These are phyloP conservation scores for Agrocybe praecox DNA, from an alignment of 768 basidiomycete species.

Conservation along the genomic window DNA sequence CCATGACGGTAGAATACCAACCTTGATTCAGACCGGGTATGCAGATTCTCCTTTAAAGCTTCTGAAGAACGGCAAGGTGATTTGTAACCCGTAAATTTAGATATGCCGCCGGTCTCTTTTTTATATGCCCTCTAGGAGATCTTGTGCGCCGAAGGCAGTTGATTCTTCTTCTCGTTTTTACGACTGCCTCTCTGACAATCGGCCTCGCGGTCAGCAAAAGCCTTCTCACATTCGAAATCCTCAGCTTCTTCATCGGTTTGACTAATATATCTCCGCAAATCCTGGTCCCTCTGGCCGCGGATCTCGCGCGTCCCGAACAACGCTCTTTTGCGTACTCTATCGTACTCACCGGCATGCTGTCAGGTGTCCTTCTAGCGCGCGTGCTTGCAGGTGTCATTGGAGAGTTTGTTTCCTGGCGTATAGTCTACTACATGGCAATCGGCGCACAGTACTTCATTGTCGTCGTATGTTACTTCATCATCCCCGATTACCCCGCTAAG, in stretches of 20 bases:
- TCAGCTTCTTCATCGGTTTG: slow-evolving; percentile 74
- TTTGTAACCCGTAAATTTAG: slow-evolving; percentile 29
- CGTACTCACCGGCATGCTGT: slow-evolving; percentile 63
- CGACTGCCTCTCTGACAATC: slow-evolving; percentile 62
- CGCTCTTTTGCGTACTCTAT: slow-evolving; percentile 78
- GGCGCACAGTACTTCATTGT: slow-evolving; percentile 65
- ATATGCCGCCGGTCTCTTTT: slow-evolving; percentile 69
- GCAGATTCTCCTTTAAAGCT: not conserved
- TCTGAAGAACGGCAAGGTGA: too few species aligned
- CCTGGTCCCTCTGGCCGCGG: slow-evolving; percentile 75
- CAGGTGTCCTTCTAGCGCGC: slow-evolving; percentile 74
- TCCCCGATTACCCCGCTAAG: slow-evolving; percentile 84
- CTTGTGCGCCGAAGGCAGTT: slow-evolving; percentile 76
- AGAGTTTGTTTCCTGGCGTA: slow-evolving; percentile 68
- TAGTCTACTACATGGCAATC: slow-evolving; percentile 77
- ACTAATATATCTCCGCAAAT: slow-evolving; percentile 76
- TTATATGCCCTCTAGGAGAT: slow-evolving; percentile 83
- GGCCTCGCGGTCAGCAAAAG: slow-evolving; percentile 65
- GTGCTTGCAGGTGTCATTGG: slow-evolving; percentile 76
- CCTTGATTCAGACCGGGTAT: slow-evolving; percentile 68
- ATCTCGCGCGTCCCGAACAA: slow-evolving; percentile 75
- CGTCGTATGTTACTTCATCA: slow-evolving; percentile 54
- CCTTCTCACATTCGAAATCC: slow-evolving; percentile 59
- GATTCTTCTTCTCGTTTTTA: slow-evolving; percentile 54
- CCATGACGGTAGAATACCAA: slow-evolving; percentile 49